phyloP scores from a whole-genome alignment of 768 basidiomycete genomes.

The Polyporus arcularius region DNA sequence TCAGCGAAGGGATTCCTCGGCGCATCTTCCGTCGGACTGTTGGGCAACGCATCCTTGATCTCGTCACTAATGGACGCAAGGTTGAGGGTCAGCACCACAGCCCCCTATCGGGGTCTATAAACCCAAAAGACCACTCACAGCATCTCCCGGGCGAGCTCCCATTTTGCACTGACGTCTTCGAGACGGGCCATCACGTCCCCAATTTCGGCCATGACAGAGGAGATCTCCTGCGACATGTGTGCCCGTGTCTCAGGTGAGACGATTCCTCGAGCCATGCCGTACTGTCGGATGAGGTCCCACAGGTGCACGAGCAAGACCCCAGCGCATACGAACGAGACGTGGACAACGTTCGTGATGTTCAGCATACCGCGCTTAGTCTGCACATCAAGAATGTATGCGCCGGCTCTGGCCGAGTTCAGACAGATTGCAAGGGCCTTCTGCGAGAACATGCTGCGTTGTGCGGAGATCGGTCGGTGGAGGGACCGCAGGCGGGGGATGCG shows the following conservation, averaged over 20 bases:
- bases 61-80: constrained; percentile 12
- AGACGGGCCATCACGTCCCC: constrained; percentile 17
- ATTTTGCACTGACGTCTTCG: constrained; percentile 18
- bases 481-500: constrained; percentile 33
- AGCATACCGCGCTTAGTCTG: constrained; percentile 43
- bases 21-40: constrained; percentile 7
- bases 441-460: constrained; percentile 52
- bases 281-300: constrained; percentile 47
- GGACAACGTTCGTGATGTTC: constrained; percentile 31
- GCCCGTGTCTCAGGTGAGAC: constrained; percentile 6
- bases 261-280: constrained; percentile 4
- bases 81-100: background rate
- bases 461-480: constrained; percentile 26
- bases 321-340: constrained; percentile 50
- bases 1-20: background rate
- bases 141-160: constrained; percentile 24
- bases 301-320: constrained; percentile 54
- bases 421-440: constrained; percentile 58
- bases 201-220: constrained; percentile 16
- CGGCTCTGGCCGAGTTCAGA: constrained; percentile 57
- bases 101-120: background rate
- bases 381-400: constrained; percentile 57
- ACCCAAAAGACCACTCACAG: constrained; percentile 16
- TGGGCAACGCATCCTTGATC: constrained; percentile 20
- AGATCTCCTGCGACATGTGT: constrained; percentile 11